phyloP scores from a whole-genome alignment of 1,284 basidiomycete genomes.

The Cutaneotrichosporon cyanovorans region DNA sequence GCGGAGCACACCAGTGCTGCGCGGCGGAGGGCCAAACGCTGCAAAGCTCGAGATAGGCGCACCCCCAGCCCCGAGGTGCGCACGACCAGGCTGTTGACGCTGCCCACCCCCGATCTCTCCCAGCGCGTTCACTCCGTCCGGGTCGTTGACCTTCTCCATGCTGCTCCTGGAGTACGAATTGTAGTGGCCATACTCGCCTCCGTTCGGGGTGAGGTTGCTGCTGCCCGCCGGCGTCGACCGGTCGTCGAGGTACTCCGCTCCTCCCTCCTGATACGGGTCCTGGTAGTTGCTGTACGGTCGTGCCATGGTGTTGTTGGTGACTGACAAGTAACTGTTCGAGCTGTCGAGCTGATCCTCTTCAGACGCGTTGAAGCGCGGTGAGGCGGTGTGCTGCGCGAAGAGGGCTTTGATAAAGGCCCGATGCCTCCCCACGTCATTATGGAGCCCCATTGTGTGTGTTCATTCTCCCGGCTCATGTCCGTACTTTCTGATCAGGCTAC shows the following conservation, averaged over 20 bases:
- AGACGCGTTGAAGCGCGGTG: not conserved
- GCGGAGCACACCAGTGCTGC: slow-evolving; percentile 43
- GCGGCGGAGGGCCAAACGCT: slow-evolving; percentile 40
- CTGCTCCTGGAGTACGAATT: slow-evolving; percentile 5
- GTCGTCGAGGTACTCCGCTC: slow-evolving; percentile 12
- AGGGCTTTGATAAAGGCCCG: not conserved
- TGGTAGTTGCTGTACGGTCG: slow-evolving; percentile 11
- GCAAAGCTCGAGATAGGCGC: slow-evolving; percentile 29
- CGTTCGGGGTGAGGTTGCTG: not conserved
- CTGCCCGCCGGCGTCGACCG: not conserved
- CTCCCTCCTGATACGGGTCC: slow-evolving; percentile 14
- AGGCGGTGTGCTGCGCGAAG: not conserved
- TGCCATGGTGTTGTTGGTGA: not conserved
- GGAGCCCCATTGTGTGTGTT: not conserved
- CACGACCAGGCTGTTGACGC: slow-evolving; percentile 30
- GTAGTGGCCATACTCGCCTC: slow-evolving; percentile 4
- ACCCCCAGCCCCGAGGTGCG: slow-evolving; percentile 13
- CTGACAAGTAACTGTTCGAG: not conserved
- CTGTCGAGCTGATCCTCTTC: not conserved
- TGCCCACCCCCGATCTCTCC: slow-evolving; percentile 11
- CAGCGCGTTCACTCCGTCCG: slow-evolving; percentile 10
- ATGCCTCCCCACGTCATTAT: not conserved
- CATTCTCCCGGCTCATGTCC: too few species aligned
- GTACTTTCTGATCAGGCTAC: not conserved
- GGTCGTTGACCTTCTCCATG: slow-evolving; percentile 22